Base-by-base conservation (phyloP, 1,139 yeast species). In the Yamadazyma blattariae region DNA sequence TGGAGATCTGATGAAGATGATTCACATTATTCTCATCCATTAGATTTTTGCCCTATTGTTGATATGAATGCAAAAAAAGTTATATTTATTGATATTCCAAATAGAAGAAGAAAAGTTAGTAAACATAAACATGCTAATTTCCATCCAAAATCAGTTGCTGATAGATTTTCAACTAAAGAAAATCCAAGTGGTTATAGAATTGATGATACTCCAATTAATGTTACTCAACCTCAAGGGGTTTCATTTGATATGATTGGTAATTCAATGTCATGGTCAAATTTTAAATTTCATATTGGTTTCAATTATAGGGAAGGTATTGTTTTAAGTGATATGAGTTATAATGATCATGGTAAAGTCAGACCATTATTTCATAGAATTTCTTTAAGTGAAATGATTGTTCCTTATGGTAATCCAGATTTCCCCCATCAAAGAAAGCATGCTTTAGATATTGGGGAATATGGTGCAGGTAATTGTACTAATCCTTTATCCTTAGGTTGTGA, bases 401-500 rank as follows among this genome's bases (percentile, higher is more conserved):
- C 94, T 22, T 84, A 84, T 52, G 94, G 94, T 39, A 70, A 72
- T 42, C 94, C 94, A 37, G 82, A 78, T 46, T 80, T 74, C 62
- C 90, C 89, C 34, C 90, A 82, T 56, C 89, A 82, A 54, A 74
- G 94, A 66, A 84, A 84, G 59, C 94, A 84, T 50, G 94, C 94
- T 30, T 77, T 84, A 58, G 94, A 84, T 63, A 78, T 84, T 50
- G 94, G 94, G 55, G 94, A 84, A 61, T 83, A 83, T 57, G 94
- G 94, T 64, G 90, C 89, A 46, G 94, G 94, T 51, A 77, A 79
- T 67, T 79, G 84, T 79, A 79, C 94, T 34, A 84, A 84, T 61
- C 86, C 90, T 27, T 70, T 84, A 47, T 65, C 85, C 16, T 70
- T 84, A 38, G 92, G 92, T 24, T 84, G 94, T 58, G 94, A 84